These are phyloP conservation scores for Arthroderma sp. DNA, from an alignment of 2,329 filamentous ascomycete genomes.

Conservation along the genomic window DNA sequence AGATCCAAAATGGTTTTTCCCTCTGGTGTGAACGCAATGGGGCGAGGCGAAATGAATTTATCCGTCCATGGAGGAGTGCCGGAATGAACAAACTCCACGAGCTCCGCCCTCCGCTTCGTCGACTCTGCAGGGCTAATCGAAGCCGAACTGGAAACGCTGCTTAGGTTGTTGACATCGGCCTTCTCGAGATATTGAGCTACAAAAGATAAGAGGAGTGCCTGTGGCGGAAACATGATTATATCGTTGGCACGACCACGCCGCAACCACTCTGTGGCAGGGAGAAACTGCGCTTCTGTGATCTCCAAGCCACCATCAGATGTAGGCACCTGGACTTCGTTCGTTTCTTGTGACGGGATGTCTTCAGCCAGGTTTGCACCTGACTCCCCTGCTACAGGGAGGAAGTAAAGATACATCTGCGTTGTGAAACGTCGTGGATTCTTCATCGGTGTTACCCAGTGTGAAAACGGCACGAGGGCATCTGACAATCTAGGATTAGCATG, in stretches of 20 bases:
- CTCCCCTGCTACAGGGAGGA: constrained; percentile 50
- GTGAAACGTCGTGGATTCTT: constrained; percentile 63
- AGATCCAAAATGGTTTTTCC: constrained; percentile 40
- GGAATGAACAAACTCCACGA: constrained; percentile 37
- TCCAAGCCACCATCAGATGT: constrained; percentile 57
- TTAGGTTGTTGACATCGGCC: constrained; percentile 11
- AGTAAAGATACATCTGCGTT: constrained; percentile 94
- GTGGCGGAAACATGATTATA: constrained; percentile 81
- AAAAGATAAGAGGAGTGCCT: constrained; percentile 50
- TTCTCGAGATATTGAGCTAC: constrained; percentile 37
- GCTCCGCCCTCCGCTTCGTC: constrained; percentile 25
- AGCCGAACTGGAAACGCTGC: constrained; percentile 3
- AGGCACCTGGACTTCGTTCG: constrained; percentile 52
- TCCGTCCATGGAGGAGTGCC: constrained; percentile 33
- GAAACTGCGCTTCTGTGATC: constrained; percentile 65
- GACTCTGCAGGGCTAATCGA: constrained; percentile 15
- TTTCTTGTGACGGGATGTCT: constrained; percentile 18
- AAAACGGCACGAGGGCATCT: constrained; percentile 59
- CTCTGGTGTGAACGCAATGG: constrained; percentile 29
- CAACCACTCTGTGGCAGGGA: constrained; percentile 58
- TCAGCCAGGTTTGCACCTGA: constrained; percentile 18
- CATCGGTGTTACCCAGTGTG: constrained; percentile 75
- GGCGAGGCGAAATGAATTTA: constrained; percentile 34
- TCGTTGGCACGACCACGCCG: constrained; percentile 47
- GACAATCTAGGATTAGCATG: not conserved